Evolutionary conservation across 371 early-diverging fungal genomes (phyloP).

Genomic region (Capillidium heterosporum): DNA sequence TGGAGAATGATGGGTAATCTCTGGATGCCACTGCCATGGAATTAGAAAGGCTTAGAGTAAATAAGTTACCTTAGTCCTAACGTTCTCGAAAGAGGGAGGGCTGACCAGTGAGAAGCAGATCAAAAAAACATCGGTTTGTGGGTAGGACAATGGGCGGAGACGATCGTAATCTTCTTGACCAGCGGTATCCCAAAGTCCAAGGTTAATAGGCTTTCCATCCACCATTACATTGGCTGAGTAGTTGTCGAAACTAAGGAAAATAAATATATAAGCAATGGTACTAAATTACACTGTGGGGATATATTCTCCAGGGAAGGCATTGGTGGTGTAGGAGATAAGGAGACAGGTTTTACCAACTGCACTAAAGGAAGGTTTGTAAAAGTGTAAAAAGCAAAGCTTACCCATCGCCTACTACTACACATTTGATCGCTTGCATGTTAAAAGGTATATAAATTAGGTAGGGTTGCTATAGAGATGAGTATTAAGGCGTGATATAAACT

Average conservation of each 20-base stretch:
- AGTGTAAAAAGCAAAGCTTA: slow-evolving; percentile 18
- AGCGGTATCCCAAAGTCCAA: slow-evolving; percentile 97
- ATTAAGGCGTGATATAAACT: neutral
- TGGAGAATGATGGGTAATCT: slow-evolving; percentile 89
- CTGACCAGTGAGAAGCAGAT: slow-evolving; percentile 75
- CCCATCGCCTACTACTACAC: slow-evolving; percentile 96
- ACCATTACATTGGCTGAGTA: slow-evolving; percentile 87
- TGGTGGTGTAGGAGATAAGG: slow-evolving; percentile 88
- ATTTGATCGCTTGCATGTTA: slow-evolving; percentile 91
- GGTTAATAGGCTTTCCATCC: slow-evolving; percentile 84
- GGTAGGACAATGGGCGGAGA: slow-evolving; percentile 84
- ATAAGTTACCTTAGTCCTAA: slow-evolving; percentile 48
- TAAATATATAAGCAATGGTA: neutral
- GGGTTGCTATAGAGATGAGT: neutral
- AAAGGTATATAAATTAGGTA: neutral
- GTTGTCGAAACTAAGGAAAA: slow-evolving; percentile 72
- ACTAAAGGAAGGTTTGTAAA: slow-evolving; percentile 2
- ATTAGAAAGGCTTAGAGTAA: neutral
- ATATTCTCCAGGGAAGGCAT: slow-evolving; percentile 95
- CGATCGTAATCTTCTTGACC: slow-evolving; percentile 97
- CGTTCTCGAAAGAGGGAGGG: slow-evolving; percentile 86
- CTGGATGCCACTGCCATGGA: slow-evolving; percentile 68
- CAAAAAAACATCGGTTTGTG: slow-evolving; percentile 85
- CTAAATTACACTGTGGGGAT: slow-evolving; percentile 87
- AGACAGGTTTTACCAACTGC: slow-evolving; percentile 84